These are phyloP conservation scores for Quambalaria eucalypti DNA, from an alignment of 1,284 basidiomycete species.

Conservation along the genomic window DNA sequence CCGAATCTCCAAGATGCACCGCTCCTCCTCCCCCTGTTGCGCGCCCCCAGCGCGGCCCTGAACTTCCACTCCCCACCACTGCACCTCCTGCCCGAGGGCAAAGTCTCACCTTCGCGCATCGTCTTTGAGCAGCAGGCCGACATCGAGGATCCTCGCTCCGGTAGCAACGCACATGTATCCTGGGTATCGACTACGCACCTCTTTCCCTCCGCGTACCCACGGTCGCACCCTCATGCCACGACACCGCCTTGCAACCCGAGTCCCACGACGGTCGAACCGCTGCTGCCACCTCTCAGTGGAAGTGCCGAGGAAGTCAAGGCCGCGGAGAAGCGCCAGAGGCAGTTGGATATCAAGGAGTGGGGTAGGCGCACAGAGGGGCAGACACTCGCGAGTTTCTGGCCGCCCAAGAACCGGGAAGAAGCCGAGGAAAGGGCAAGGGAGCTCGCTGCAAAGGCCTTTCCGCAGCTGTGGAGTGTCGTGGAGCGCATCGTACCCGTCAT, in stretches of 20 bases:
- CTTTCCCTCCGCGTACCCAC: slow-evolving; percentile 62
- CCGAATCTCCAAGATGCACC: neutral
- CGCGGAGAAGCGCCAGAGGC: slow-evolving; percentile 16
- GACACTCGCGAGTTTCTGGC: slow-evolving; percentile 15
- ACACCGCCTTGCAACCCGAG: slow-evolving; percentile 14
- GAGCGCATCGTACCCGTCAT: neutral
- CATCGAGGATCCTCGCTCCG: neutral
- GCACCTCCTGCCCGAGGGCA: neutral
- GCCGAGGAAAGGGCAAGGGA: neutral
- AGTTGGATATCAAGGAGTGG: slow-evolving; percentile 17
- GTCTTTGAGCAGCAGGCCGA: neutral
- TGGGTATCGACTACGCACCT: slow-evolving; percentile 60
- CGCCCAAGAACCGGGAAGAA: slow-evolving; percentile 10
- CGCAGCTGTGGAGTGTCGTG: slow-evolving; percentile 9
- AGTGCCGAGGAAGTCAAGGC: slow-evolving; percentile 10
- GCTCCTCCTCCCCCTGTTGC: slow-evolving; percentile 4
- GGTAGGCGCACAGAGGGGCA: slow-evolving; percentile 11
- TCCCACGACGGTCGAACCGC: slow-evolving; percentile 7
- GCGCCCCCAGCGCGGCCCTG: slow-evolving; percentile 16
- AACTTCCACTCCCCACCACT: neutral
- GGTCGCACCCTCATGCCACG: slow-evolving; percentile 46
- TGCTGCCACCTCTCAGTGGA: slow-evolving; percentile 2
- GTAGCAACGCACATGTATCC: neutral
- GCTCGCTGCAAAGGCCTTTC: neutral
- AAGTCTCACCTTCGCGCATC: neutral